These are phyloP conservation scores for Austroboletus festivus DNA, from an alignment of 768 basidiomycete species.

Conservation along the genomic window DNA sequence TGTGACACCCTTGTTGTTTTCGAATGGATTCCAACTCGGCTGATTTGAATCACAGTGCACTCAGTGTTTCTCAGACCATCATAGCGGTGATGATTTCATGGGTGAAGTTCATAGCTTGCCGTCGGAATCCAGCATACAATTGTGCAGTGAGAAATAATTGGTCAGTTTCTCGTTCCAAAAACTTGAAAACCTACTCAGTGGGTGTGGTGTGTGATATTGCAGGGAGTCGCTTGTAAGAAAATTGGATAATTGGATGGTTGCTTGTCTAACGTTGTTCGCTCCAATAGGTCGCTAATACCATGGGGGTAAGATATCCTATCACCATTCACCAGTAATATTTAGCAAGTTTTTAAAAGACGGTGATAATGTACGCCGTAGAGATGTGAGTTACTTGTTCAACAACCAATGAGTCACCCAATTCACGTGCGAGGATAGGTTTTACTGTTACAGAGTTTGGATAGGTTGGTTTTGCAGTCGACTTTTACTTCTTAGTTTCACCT, in stretches of 20 bases:
- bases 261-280: background rate
- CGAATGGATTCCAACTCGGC: background rate
- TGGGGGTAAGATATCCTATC: background rate
- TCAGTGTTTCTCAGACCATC: background rate
- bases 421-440: background rate
- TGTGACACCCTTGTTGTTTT: background rate
- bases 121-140: background rate
- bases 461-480: background rate
- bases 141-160: background rate
- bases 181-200: background rate
- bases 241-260: background rate
- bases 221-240: slow-evolving; percentile 2
- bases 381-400: background rate
- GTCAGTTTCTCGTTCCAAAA: background rate
- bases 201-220: no score
- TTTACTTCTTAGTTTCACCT: background rate
- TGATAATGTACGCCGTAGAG: slow-evolving; percentile 1
- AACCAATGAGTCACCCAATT: background rate
- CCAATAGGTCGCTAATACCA: background rate
- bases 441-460: slow-evolving; percentile 5
- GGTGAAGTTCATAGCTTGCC: slow-evolving; percentile 4
- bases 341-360: background rate
- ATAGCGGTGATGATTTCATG: background rate
- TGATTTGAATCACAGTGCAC: background rate
- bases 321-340: background rate